phyloP scores from a whole-genome alignment of 1,284 basidiomycete species.

The Cerioporus squamosus region DNA sequence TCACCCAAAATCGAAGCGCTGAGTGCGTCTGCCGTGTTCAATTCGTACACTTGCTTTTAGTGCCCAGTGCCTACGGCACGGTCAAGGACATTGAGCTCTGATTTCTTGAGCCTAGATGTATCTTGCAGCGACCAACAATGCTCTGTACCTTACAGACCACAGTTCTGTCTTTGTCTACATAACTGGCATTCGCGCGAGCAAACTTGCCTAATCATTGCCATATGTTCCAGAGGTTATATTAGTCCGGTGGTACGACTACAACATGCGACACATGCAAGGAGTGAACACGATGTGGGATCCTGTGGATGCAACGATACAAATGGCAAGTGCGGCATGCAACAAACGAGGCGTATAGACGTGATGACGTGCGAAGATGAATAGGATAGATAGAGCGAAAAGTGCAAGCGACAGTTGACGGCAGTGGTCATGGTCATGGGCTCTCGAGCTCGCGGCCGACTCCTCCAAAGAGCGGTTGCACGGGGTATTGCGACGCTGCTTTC shows the following conservation, averaged over 20 bases:
- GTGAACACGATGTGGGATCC: constrained; percentile 1
- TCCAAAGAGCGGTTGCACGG: constrained; percentile 17
- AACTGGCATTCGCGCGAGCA: too few relatives aligned
- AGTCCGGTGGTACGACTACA: constrained; percentile 17
- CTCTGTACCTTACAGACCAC: too few relatives aligned
- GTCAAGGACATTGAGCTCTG: too few relatives aligned
- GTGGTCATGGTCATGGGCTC: background rate
- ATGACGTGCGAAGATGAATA: background rate
- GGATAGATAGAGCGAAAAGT: background rate
- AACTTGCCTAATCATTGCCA: too few relatives aligned
- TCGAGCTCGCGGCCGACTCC: constrained; percentile 1
- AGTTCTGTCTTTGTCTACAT: too few relatives aligned
- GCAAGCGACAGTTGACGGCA: background rate
- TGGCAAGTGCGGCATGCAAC: background rate
- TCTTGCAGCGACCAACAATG: too few relatives aligned
- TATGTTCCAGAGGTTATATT: constrained; percentile 7
- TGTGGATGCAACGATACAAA: constrained; percentile 6
- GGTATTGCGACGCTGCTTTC: constrained; percentile 18
- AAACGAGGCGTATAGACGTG: too few relatives aligned
- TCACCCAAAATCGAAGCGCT: too few relatives aligned
- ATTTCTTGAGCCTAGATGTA: too few relatives aligned
- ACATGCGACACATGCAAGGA: constrained; percentile 10
- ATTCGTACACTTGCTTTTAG: too few relatives aligned
- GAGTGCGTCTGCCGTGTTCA: too few relatives aligned
- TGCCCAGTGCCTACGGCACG: too few relatives aligned